Evolutionary conservation across 768 basidiomycete species (phyloP), one percentile per base, ranked within the genome.

Genomic region (Amanita subjunquillea): DNA sequence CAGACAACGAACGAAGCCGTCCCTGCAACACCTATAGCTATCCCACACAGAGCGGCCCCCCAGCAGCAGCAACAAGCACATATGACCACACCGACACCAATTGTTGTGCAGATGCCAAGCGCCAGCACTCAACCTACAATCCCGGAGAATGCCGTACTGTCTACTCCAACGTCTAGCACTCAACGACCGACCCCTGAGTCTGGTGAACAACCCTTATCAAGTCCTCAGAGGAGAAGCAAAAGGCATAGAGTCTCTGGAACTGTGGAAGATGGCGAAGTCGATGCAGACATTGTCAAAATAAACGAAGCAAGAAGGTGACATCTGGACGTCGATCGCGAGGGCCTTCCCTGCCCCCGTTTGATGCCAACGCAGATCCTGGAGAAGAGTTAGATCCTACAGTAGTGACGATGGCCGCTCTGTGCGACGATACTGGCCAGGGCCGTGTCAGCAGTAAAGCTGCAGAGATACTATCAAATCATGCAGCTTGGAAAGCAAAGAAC

Each of bases 301-400:
- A 65, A 54, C 62, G 68, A 29, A 67, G 59, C 48, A 61, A 60
- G 37, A 60, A 57, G 41, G 67, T 10, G 30, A n/a, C 53, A 32
- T 23, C 38, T 6, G 25, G 46, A 37, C 69, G 73, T 43, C 76
- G 72, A 59, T 61, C 64, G 22, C 70, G 77, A 17, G 72, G 69
- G 36, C 74, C 77, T 2, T 76, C 79, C 6, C 67, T 76, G 6
- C 79, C 81, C 13, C 73, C 70, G 0, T 83, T 78, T 55, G 79
- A 83, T 61, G 69, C 75, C 23, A 70, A 74, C 49, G 80, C 78
- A 0, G 77, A 79, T 61, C 82, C 85, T 4, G 87, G 87, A 20
- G 86, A 87, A 60, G 82, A 85, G 32, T 67, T 91, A 44, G 88
- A 91, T 57, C 88, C 88, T n/a, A 90, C 87, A 0, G 70, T 78